phyloP scores from a whole-genome alignment of 768 basidiomycete genomes.

The Boletus barrowsii region DNA sequence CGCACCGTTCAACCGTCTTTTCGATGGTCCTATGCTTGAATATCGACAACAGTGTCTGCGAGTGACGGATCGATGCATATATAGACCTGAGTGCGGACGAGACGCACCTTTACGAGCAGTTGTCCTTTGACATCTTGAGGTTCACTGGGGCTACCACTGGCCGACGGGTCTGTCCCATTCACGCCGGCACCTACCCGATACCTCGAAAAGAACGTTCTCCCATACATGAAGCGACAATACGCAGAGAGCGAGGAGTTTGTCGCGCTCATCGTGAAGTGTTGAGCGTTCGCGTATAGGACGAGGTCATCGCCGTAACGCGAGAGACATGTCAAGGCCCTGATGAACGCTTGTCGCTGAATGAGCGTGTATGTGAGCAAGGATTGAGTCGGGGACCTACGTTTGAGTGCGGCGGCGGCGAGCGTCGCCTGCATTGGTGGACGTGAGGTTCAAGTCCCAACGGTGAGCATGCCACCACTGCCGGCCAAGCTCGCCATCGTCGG shows the following conservation, averaged over 20 bases:
- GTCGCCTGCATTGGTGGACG: conserved; percentile 59
- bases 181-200: conserved; percentile 45
- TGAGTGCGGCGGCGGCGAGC: conserved; percentile 54
- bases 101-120: conserved; percentile 61
- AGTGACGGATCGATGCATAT: neutral
- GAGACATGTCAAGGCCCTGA: conserved; percentile 70
- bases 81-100: neutral
- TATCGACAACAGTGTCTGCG: conserved; percentile 66
- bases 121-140: conserved; percentile 60
- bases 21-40: conserved; percentile 72
- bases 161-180: conserved; percentile 13
- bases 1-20: conserved; percentile 74
- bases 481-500: conserved; percentile 88
- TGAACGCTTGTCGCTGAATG: conserved; percentile 53
- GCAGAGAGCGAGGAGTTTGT: conserved; percentile 82
- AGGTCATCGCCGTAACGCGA: conserved; percentile 84
- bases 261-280: conserved; percentile 60
- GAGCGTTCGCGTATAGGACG: conserved; percentile 59
- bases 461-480: conserved; percentile 10
- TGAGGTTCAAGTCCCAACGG: neutral
- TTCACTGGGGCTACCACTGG: conserved; percentile 20
- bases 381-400: conserved; percentile 33
- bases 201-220: conserved; percentile 64
- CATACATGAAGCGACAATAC: conserved; percentile 75
- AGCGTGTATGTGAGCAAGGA: conserved; percentile 17